Percentiles rank a stretch among this genome's conserved stretches.
phyloP scores from a whole-genome alignment of 805 yeast genomes.

The Grigorovia jiainica region DNA sequence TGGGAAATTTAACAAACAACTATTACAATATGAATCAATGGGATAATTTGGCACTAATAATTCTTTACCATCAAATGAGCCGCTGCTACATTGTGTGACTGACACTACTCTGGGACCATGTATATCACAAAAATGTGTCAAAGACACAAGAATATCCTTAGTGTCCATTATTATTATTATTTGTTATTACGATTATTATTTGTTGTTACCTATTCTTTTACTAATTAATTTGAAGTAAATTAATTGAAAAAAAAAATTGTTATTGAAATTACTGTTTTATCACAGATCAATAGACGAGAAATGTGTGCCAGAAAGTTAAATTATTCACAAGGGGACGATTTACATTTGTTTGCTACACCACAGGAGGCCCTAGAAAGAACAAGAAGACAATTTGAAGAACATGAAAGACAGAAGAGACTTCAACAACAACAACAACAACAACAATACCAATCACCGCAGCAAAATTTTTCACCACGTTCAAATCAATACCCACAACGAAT shows the following conservation, averaged over 20 bases:
- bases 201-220: no score
- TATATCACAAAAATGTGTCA: conserved; percentile 70
- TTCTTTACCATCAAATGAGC: conserved; percentile 11
- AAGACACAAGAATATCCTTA: conserved; percentile 24
- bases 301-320: conserved; percentile 27
- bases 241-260: no score
- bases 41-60: conserved; percentile 33
- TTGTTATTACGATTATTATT: no score
- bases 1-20: conserved; percentile 52
- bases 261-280: neutral
- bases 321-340: conserved; percentile 29
- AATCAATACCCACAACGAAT: no score
- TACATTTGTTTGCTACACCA: conserved; percentile 28
- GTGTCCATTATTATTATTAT: neutral
- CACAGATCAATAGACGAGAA: neutral
- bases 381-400: conserved; percentile 16
- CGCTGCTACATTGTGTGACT: conserved; percentile 41
- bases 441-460: neutral
- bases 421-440: conserved; percentile 14
- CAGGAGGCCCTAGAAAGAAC: conserved; percentile 28
- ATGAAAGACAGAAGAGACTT: conserved; percentile 19
- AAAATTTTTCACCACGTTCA: neutral
- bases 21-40: conserved; percentile 44
- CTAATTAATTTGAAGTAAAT: no score
- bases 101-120: conserved; percentile 64